Evolutionary conservation across 257 asterid species (phyloP).

Genomic region (Nicotiana noctiflora): DNA sequence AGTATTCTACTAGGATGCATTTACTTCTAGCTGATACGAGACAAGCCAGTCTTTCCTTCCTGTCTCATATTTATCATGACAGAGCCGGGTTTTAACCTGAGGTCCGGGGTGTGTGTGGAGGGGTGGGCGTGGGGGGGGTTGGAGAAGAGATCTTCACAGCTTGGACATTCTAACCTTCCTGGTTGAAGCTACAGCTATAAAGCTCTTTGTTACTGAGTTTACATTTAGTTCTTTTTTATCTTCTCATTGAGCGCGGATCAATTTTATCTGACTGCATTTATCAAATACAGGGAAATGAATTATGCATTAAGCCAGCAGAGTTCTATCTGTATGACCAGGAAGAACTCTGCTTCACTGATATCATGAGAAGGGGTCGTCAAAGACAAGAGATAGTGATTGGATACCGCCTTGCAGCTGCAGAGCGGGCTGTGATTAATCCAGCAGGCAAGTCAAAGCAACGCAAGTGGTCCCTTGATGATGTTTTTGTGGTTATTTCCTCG

Average conservation of each 20-base stretch:
- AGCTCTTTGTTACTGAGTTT: neutral
- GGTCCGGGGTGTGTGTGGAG: too few species aligned
- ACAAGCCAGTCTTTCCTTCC: neutral
- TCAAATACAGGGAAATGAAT: conserved; percentile 71
- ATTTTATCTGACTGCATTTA: neutral
- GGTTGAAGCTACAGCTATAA: neutral
- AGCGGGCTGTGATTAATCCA: conserved; percentile 83
- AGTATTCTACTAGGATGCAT: neutral
- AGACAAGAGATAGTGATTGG: conserved; percentile 75
- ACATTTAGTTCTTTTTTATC: neutral
- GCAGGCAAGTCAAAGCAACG: conserved; percentile 45
- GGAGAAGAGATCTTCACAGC: too few species aligned
- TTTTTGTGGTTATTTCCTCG: conserved; percentile 71
- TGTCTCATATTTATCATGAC: too few species aligned
- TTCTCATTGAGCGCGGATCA: neutral
- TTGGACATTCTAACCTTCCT: neutral
- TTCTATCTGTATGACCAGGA: conserved; percentile 91
- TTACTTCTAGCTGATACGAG: neutral
- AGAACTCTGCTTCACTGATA: conserved; percentile 75
- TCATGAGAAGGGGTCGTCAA: conserved; percentile 81
- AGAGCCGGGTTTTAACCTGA: too few species aligned
- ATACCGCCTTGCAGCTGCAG: conserved; percentile 65
- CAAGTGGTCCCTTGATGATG: conserved; percentile 84
- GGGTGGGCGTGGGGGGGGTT: too few species aligned
- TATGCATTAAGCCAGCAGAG: conserved; percentile 96